Evolutionary conservation across 2,329 filamentous ascomycete genomes (phyloP), one percentile per base, ranked within the genome.

Genomic region (Rachicladosporium sp.): DNA sequence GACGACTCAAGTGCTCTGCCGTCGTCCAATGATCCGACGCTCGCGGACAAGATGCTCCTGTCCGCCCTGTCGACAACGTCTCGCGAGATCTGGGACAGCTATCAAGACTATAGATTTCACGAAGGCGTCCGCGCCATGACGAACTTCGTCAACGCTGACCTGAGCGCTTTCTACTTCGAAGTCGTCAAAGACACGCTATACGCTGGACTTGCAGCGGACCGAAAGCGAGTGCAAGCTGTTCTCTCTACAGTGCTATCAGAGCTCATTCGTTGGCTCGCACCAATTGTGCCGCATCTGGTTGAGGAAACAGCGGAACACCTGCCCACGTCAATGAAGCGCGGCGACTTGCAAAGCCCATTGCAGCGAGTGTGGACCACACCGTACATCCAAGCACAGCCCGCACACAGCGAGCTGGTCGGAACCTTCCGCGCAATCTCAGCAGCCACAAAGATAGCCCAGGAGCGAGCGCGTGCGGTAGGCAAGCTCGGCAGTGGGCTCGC

Each of bases 91-190:
- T 71, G 74, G 46, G 64, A 68, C 10, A 72, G 80, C 13, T 87
- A 80, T 54, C 62, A 72, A 29, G 74, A 74, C 19, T 82, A 84
- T 55, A 84, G 94, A 54, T 95, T 94, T 60, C 80, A 86, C 70
- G 82, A 78, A 60, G 88, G 74, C 9, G 68, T 87, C 4, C 76
- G 70, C 43, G 63, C 72, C 3, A 70, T 96, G 47, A 93, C 88
- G 60, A 74, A 76, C 46, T 95, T 88, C 79, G 71, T 93, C 43
- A 77, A 78, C 40, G 77, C 71, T 15, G 84, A 95, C 49, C 71
- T 98, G 15, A 95, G 87, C 0, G 81, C 89, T 0, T 93, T 95
- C 60, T 98, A 96, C 59, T 76, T 98, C 42, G 91, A 98, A 61
- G 78, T 83, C 0, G 70, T 88, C 51, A 98, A 98, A 61, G 91